Percentiles rank a stretch among this genome's conserved stretches.
Evolutionary conservation across 169 alveolate genomes (phyloP).

Genomic region (Blepharisma undulans): DNA sequence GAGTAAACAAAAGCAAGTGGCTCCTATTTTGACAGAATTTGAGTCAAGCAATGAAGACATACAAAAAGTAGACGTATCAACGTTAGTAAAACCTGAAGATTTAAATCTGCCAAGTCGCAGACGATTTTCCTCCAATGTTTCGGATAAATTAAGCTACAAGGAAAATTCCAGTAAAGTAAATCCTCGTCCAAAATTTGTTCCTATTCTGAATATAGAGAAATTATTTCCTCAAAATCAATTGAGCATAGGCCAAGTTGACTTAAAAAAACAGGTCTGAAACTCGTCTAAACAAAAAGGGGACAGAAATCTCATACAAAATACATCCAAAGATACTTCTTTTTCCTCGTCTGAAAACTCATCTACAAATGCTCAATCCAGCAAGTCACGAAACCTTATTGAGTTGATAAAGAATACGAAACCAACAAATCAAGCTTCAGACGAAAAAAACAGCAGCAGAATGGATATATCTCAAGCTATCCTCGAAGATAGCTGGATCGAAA

Average conservation of each 20-base stretch:
- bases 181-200: neutral
- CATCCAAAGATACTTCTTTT: neutral
- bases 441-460: neutral
- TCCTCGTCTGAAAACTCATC: neutral
- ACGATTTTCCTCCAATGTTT: neutral
- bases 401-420: neutral
- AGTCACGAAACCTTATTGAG: neutral
- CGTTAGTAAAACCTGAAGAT: neutral
- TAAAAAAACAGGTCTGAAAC: neutral
- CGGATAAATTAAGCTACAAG: neutral
- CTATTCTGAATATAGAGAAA: neutral
- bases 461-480: neutral
- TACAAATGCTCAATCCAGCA: neutral
- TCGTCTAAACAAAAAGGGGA: neutral
- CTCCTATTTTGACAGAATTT: neutral
- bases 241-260: neutral
- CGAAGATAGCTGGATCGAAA: neutral
- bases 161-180: neutral
- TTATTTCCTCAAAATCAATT: neutral
- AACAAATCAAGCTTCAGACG: neutral
- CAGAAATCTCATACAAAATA: neutral
- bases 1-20: neutral
- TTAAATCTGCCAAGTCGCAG: neutral
- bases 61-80: neutral
- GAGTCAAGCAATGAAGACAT: neutral